Base-by-base conservation (phyloP, 2,329 filamentous ascomycete genomes). In the Ophiobolus disseminans region DNA sequence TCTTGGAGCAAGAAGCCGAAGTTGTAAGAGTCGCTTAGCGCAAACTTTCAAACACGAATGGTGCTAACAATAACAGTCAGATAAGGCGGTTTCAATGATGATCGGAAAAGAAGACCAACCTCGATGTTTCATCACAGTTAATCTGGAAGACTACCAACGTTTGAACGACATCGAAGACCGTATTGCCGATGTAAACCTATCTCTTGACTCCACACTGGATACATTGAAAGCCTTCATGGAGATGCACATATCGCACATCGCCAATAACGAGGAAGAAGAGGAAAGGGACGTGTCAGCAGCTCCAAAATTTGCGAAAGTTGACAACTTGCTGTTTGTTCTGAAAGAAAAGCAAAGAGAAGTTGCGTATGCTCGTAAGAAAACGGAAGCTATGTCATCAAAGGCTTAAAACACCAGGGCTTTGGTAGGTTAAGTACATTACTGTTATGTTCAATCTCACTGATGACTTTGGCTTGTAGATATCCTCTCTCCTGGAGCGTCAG, bases 151-250 rank as follows among this genome's bases (percentile, higher is more conserved):
- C 25, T 55, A 60, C 19, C 55, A 60, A 35, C 20, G 55, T 20
- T 10, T 61, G 9, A 65, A 61, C 26, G 40, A 53, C n/a, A 57
- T 65, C 22, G 58, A 62, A 39, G 58, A 65, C 17, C 23, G 49
- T 5, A 43, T 55, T 1, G 47, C 55, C 13, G 60, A 65, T 26
- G 38, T 58, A 2, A 42, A 59, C 1, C 35, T 63, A 1, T 63
- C 58, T 34, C 49, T 65, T 0, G 58, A 63, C 6, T 61, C 58
- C 0, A 62, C 59, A 3, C 23, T 48, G 2, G 62, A 62, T 22
- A 63, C 55, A 0, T 32, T 65, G 3, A 34, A 44, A 5, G 56
- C 50, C 11, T 48, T 62, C 14, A 11, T 38, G 16, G 52, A 62
- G 1, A 58, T 60, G 50, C 55, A 62, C n/a, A n/a, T n/a, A n/a